Percentiles rank a stretch among this genome's conserved stretches.
Evolutionary conservation across 139 green algal genomes (phyloP).

Genomic region (Auxenochlorella pyrenoidosa): DNA sequence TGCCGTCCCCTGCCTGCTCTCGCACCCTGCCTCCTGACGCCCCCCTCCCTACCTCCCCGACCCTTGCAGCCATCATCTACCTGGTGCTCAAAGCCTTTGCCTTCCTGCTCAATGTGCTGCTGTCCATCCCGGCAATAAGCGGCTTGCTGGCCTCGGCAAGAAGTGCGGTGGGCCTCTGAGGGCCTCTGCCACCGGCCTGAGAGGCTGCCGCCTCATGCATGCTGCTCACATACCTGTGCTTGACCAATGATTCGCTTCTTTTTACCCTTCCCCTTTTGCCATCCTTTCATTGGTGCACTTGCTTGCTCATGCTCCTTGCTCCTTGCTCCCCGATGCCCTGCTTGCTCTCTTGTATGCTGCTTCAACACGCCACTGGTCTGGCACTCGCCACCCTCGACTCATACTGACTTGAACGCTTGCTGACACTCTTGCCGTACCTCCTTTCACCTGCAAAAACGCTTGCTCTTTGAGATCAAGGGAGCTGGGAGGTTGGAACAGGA

Average conservation of each 20-base stretch:
- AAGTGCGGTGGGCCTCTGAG: background rate
- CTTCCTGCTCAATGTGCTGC: constrained; percentile 21
- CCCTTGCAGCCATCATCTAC: constrained; percentile 30
- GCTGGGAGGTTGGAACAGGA: no score
- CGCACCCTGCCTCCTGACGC: background rate
- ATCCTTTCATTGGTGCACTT: background rate
- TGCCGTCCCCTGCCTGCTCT: background rate
- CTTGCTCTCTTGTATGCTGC: background rate
- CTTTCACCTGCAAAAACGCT: no score
- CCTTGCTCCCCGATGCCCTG: background rate
- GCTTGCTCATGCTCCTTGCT: background rate
- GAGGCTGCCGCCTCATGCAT: no score
- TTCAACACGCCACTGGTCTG: no score
- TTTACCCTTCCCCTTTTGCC: background rate
- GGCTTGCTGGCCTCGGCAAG: background rate
- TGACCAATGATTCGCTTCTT: background rate
- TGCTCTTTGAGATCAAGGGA: no score
- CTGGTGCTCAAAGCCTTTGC: constrained; percentile 17
- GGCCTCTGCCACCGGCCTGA: no score
- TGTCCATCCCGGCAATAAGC: constrained; percentile 5
- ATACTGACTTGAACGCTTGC: no score
- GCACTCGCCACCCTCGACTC: no score
- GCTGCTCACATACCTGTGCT: background rate
- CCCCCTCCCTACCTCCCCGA: background rate
- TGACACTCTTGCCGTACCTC: no score